Evolutionary conservation across 192 early-diverging fungal genomes (phyloP).

Genomic region (Podila epicladia): DNA sequence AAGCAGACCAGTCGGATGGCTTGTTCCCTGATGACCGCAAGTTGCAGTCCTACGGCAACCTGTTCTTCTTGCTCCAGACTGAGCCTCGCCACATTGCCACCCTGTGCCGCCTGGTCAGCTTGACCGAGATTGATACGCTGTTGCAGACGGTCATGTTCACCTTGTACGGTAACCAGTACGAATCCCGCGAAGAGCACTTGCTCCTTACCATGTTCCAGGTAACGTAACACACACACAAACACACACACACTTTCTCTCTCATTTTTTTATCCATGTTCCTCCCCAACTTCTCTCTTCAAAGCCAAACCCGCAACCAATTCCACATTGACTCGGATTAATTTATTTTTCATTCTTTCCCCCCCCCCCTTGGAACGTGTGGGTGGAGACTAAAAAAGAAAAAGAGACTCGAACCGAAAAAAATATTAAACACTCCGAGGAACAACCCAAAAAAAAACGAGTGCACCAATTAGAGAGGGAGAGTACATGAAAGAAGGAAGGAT

Average conservation of each 20-base stretch:
- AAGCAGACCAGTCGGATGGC: slow-evolving; percentile 59
- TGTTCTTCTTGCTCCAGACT: slow-evolving; percentile 92
- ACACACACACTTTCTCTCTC: neutral
- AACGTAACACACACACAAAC: neutral
- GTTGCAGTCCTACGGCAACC: slow-evolving; percentile 88
- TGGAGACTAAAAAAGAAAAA: too few species aligned
- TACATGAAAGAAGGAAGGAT: too few species aligned
- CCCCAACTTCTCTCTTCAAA: too few species aligned
- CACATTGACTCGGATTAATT: too few species aligned
- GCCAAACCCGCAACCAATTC: too few species aligned
- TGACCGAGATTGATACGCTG: slow-evolving; percentile 93
- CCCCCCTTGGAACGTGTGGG: too few species aligned
- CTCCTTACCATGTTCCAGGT: slow-evolving; percentile 97
- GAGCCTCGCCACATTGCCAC: slow-evolving; percentile 93
- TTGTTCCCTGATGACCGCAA: slow-evolving; percentile 82
- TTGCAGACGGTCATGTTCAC: slow-evolving; percentile 98
- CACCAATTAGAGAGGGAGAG: too few species aligned
- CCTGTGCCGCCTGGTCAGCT: slow-evolving; percentile 82
- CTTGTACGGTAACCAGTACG: slow-evolving; percentile 96
- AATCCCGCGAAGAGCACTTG: slow-evolving; percentile 95
- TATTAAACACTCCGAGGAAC: too few species aligned
- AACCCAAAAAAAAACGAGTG: too few species aligned
- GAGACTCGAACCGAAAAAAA: too few species aligned
- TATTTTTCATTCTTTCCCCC: too few species aligned
- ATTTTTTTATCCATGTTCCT: neutral